phyloP scores from a whole-genome alignment of 306 rosid genomes.

The Castanea crenata region DNA sequence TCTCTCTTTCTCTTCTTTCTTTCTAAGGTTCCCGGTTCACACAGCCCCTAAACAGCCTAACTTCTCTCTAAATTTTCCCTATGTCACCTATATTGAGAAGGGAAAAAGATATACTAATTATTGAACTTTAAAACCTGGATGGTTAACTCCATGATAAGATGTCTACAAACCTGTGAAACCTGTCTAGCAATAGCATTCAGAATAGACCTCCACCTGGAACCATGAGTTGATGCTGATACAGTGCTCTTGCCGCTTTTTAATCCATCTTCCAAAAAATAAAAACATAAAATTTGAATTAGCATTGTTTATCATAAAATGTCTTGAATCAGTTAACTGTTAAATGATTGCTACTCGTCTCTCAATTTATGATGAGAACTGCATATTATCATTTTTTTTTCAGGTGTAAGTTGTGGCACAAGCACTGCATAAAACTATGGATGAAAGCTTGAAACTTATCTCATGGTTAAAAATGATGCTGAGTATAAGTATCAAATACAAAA shows the following conservation, averaged over 20 bases:
- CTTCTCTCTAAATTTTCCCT: no score
- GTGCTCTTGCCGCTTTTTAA: constrained; percentile 43
- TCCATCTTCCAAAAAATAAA: constrained; percentile 41
- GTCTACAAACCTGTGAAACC: constrained; percentile 78
- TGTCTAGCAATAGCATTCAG: constrained; percentile 73
- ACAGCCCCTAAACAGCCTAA: no score
- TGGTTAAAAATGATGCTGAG: neutral
- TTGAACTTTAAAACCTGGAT: neutral
- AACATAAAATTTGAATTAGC: constrained; percentile 25
- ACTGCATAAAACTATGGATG: neutral
- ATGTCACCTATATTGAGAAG: neutral
- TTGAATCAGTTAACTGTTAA: neutral
- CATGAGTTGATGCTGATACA: constrained; percentile 35
- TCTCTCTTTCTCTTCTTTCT: no score
- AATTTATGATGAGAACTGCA: neutral
- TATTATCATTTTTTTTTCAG: neutral
- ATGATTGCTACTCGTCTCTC: neutral
- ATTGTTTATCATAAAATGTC: constrained; percentile 25
- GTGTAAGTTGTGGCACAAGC: neutral
- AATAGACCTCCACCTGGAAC: constrained; percentile 75
- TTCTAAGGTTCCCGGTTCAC: no score
- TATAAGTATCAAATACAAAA: neutral
- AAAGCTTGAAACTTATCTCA: neutral
- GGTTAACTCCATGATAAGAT: neutral
- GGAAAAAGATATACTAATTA: neutral